Conservation (phyloP, 306 rosid genomes). For the Rosa lucieae region DNA sequence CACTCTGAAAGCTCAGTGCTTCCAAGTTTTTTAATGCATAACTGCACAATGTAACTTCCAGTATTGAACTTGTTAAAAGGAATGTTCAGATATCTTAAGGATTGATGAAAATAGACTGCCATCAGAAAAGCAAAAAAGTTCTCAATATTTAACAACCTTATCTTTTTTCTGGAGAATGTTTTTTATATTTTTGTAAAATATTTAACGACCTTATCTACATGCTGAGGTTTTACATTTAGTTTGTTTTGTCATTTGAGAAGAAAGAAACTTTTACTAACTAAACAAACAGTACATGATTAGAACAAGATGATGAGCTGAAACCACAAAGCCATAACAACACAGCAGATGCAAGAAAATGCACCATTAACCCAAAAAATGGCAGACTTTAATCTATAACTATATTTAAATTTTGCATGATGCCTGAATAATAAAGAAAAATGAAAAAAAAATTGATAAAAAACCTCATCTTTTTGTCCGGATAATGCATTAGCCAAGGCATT, state of each 20-base stretch:
- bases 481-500: constrained; percentile 82
- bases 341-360: not conserved
- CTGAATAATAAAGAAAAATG: not conserved
- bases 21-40: not conserved
- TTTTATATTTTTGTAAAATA: not conserved
- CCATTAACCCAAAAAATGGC: not conserved
- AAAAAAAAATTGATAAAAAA: constrained; percentile 8
- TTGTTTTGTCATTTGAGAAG: not conserved
- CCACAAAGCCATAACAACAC: not conserved
- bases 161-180: no score
- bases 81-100: constrained; percentile 8
- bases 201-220: not conserved
- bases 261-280: no score
- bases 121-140: not conserved
- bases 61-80: not conserved
- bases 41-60: not conserved
- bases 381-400: not conserved
- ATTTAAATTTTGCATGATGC: not conserved
- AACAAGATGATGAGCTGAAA: not conserved
- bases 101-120: not conserved
- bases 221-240: not conserved
- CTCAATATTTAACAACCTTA: not conserved
- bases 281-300: not conserved
- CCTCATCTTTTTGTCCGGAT: constrained; percentile 66
- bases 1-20: not conserved